A percentile compares a stretch with the other conserved stretches of the same genome.
Evolutionary conservation across 305 asterid species (phyloP).

Genomic region (Fraxinus baroniana): DNA sequence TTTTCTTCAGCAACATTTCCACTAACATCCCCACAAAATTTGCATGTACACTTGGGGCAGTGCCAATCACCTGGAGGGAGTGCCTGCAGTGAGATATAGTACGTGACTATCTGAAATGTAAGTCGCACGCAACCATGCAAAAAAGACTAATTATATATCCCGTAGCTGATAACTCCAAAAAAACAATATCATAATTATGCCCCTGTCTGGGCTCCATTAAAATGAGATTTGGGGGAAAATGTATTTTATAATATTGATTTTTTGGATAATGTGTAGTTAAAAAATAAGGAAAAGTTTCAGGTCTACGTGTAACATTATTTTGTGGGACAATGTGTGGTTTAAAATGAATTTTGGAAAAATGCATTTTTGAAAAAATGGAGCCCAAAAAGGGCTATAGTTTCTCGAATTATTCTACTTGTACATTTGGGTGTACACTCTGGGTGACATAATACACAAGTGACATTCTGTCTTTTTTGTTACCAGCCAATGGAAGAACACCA

Average conservation of each 20-base stretch:
- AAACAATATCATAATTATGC: background rate
- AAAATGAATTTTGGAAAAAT: too few relatives aligned
- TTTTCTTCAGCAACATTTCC: slow-evolving; percentile 39
- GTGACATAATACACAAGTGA: background rate
- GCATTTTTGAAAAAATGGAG: background rate
- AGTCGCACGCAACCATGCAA: slow-evolving; percentile 13
- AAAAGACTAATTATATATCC: slow-evolving; percentile 10
- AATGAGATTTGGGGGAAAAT: background rate
- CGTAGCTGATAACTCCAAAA: background rate
- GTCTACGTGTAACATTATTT: background rate
- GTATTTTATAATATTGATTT: background rate
- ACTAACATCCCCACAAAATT: slow-evolving; percentile 44
- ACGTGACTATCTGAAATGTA: slow-evolving; percentile 13
- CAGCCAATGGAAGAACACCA: background rate
- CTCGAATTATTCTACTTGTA: background rate
- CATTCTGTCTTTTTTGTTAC: background rate
- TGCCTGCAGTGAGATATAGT: slow-evolving; percentile 44
- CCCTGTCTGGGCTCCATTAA: background rate
- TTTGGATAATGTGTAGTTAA: background rate
- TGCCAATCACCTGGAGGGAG: slow-evolving; percentile 97
- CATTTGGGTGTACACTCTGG: background rate
- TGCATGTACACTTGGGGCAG: slow-evolving; percentile 86
- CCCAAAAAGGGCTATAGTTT: background rate
- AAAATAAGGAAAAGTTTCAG: background rate
- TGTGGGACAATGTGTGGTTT: background rate